These are phyloP conservation scores for Geranomyces variabilis DNA, from an alignment of 192 early-diverging fungal genomes.

Conservation along the genomic window DNA sequence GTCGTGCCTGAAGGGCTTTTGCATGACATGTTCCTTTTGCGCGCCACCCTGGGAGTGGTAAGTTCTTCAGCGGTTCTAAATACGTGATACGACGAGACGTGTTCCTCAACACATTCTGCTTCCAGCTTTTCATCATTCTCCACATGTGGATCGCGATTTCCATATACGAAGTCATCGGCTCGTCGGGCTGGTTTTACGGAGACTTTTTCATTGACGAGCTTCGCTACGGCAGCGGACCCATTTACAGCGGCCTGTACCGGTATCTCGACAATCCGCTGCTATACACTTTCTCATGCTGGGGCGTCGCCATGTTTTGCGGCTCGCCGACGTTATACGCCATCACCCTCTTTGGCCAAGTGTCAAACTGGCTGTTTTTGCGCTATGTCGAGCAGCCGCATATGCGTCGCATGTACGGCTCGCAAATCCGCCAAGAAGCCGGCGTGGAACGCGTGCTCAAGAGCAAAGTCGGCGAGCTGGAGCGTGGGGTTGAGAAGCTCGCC, in stretches of 20 bases:
- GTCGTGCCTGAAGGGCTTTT: conserved; percentile 70
- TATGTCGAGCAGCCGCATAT: conserved; percentile 95
- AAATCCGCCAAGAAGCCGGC: conserved; percentile 82
- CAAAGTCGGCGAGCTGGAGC: conserved; percentile 43
- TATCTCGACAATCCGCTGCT: conserved; percentile 95
- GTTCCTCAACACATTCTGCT: conserved; percentile 22
- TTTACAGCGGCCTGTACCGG: conserved; percentile 92
- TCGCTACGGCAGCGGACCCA: conserved; percentile 30
- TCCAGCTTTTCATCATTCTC: conserved; percentile 73
- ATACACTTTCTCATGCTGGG: conserved; percentile 95
- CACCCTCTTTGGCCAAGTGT: conserved; percentile 81
- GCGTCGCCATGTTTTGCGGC: conserved; percentile 78
- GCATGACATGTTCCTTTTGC: conserved; percentile 72
- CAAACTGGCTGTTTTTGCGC: conserved; percentile 80
- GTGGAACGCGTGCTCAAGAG: conserved; percentile 62
- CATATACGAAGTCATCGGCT: conserved; percentile 90
- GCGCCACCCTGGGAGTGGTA: conserved; percentile 80
- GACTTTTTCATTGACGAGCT: conserved; percentile 91
- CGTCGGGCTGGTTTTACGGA: conserved; percentile 98
- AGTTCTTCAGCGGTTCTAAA: too few relatives aligned
- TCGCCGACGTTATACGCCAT: conserved; percentile 68
- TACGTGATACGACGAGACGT: background rate
- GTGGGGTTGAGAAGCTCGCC: conserved; percentile 59
- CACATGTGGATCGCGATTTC: conserved; percentile 92
- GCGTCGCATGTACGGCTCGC: conserved; percentile 82